Base-by-base conservation (phyloP, 2,329 filamentous ascomycete species). In the Coniosporium tulheliwenetii region DNA sequence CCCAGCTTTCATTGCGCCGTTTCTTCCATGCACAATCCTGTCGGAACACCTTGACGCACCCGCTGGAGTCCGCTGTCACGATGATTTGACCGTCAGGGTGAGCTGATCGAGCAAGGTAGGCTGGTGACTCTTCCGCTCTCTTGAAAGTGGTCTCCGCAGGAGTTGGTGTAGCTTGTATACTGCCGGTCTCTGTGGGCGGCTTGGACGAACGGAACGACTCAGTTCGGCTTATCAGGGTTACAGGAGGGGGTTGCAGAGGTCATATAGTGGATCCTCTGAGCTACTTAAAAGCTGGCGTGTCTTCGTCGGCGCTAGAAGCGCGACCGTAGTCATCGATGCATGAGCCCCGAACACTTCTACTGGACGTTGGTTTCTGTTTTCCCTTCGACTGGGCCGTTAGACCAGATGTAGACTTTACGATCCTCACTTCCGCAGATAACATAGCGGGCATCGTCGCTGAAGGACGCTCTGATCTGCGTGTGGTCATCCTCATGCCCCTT, bases 381-480 rank as follows among this genome's bases (percentile, higher is more conserved):
- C 78, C 65, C 64, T 26, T 83, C 78, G n/a, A 47, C 43, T 1
- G 65, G 55, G 10, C 64, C 66, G n/a, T 76, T 71, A 12, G 79
- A 81, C 91, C 91, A 98, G 37, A 96, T 82, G 54, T 94, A 96
- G 0, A 84, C 79, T 55, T 81, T 84, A 31, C 81, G 74, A 55
- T 96, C 87, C 54, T 98, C 91, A 56, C 86, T 95, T 10, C 91
- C 91, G 52, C 85, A 93, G 10, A 93, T 84, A 42, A 98, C 75
- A 57, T 93, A 87, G 37, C 74, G 74, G 3, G 77, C 83, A 54
- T 94, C 85, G 49, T 94, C 85, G 49, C 83, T 91, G 53, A 96
- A 89, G 1, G 75, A 77, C 1, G 89, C 91, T 43, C 83, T 79
- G 36, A 98, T 94, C 55, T 96, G 91, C 51, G 83, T 93, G 53